A percentile compares a stretch with the other conserved stretches of the same genome.
phyloP scores from a whole-genome alignment of 768 basidiomycete genomes.

The Tricholomella constricta region DNA sequence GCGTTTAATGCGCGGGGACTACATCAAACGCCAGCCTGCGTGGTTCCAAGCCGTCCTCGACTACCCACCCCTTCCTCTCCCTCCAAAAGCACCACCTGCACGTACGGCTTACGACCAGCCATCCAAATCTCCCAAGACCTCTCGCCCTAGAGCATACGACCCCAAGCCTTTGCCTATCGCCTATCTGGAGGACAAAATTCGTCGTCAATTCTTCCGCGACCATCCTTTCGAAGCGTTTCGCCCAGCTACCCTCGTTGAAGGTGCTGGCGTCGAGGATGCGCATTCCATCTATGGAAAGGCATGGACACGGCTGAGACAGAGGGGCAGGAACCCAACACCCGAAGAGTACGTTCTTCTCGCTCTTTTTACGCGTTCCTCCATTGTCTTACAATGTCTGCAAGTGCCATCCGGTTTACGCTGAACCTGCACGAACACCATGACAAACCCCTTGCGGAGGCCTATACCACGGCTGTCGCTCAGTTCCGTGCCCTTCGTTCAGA shows the following conservation, averaged over 20 bases:
- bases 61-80: slow-evolving; percentile 86
- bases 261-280: slow-evolving; percentile 52
- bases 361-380: neutral
- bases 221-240: slow-evolving; percentile 96
- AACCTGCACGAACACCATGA: slow-evolving; percentile 71
- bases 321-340: slow-evolving; percentile 77
- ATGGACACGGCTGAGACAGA: slow-evolving; percentile 83
- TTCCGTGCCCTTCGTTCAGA: slow-evolving; percentile 88
- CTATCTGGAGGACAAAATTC: slow-evolving; percentile 84
- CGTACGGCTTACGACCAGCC: slow-evolving; percentile 57
- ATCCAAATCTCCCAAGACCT: slow-evolving; percentile 16
- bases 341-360: slow-evolving; percentile 74
- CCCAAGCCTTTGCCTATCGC: slow-evolving; percentile 59
- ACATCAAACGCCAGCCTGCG: slow-evolving; percentile 64
- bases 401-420: slow-evolving; percentile 78
- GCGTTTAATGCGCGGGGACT: slow-evolving; percentile 70
- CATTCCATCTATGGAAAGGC: slow-evolving; percentile 57
- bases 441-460: slow-evolving; percentile 75
- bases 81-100: slow-evolving; percentile 67
- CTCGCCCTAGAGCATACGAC: slow-evolving; percentile 39
- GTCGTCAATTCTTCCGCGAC: slow-evolving; percentile 91
- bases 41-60: slow-evolving; percentile 88
- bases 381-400: slow-evolving; percentile 33
- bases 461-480: slow-evolving; percentile 76
- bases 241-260: slow-evolving; percentile 76